Evolutionary conservation across 2,329 filamentous ascomycete species (phyloP).

Genomic region (Phialophora macrospora): DNA sequence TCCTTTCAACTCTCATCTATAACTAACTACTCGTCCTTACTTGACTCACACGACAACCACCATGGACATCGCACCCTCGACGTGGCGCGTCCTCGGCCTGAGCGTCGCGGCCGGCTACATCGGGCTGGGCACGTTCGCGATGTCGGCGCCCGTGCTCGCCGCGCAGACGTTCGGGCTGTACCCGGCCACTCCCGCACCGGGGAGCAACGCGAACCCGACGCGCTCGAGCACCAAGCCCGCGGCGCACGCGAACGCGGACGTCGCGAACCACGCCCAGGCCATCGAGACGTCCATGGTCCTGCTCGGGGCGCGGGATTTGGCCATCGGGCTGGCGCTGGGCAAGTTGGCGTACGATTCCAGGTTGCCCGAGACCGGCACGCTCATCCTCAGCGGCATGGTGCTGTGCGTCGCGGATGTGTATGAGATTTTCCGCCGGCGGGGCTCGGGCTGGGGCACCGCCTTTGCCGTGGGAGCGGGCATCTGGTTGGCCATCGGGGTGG

Average conservation of each 20-base stretch:
- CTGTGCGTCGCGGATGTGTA: slow-evolving; percentile 29
- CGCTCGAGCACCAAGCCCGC: neutral
- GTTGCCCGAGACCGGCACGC: slow-evolving; percentile 30
- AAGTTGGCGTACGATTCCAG: slow-evolving; percentile 52
- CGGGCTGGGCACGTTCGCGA: slow-evolving; percentile 28
- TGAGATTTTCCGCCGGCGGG: slow-evolving; percentile 22
- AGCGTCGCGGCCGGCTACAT: slow-evolving; percentile 29
- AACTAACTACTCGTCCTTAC: neutral
- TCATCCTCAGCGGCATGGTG: slow-evolving; percentile 31
- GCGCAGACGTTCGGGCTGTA: slow-evolving; percentile 29
- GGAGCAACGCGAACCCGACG: slow-evolving; percentile 10
- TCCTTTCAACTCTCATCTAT: no score
- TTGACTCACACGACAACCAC: neutral
- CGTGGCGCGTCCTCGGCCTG: slow-evolving; percentile 33
- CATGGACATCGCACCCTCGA: slow-evolving; percentile 29
- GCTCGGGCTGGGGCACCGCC: slow-evolving; percentile 13
- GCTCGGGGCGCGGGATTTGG: slow-evolving; percentile 32
- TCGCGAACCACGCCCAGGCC: slow-evolving; percentile 10
- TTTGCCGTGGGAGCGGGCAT: slow-evolving; percentile 24
- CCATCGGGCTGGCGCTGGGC: slow-evolving; percentile 42
- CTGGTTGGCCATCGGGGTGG: slow-evolving; percentile 31
- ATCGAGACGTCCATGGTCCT: slow-evolving; percentile 28
- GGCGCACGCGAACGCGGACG: slow-evolving; percentile 14
- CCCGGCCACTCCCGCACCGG: slow-evolving; percentile 1
- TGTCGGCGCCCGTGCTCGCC: slow-evolving; percentile 12